These are phyloP conservation scores for Alternaria sp. DNA, from an alignment of 2,329 filamentous ascomycete species.

Conservation along the genomic window DNA sequence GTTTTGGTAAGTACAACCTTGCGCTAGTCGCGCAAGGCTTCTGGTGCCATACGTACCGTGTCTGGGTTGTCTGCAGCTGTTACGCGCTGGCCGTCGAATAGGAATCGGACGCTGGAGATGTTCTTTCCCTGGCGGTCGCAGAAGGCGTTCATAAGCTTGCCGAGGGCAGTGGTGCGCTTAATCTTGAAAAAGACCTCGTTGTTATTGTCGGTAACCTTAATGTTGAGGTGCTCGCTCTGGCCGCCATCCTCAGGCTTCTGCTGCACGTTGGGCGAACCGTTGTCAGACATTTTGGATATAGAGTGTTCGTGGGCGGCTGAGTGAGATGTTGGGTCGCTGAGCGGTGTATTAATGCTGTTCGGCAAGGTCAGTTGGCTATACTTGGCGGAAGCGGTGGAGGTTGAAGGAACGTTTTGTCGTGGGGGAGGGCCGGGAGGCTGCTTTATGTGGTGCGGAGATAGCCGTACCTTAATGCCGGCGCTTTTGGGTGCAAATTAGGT, in stretches of 20 bases:
- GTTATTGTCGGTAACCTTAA: slow-evolving; percentile 99
- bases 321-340: slow-evolving; percentile 7
- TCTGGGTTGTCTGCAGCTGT: slow-evolving; percentile 90
- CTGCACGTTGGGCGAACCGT: slow-evolving; percentile 52
- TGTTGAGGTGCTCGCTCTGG: slow-evolving; percentile 87
- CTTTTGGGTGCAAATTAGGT: slow-evolving; percentile 19
- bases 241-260: slow-evolving; percentile 58
- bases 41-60: slow-evolving; percentile 68
- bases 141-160: slow-evolving; percentile 98
- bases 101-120: slow-evolving; percentile 82
- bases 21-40: neutral
- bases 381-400: slow-evolving; percentile 28
- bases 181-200: slow-evolving; percentile 99
- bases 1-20: neutral
- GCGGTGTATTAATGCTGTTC: slow-evolving; percentile 8
- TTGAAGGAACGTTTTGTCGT: slow-evolving; percentile 25
- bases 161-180: slow-evolving; percentile 92
- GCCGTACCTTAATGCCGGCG: slow-evolving; percentile 27
- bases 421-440: slow-evolving; percentile 28
- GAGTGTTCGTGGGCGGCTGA: slow-evolving; percentile 9
- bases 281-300: slow-evolving; percentile 53
- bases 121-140: slow-evolving; percentile 96
- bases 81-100: slow-evolving; percentile 95
- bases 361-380: slow-evolving; percentile 29
- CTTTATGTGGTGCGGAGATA: slow-evolving; percentile 32